Base-by-base conservation (phyloP, 495 filamentous ascomycete species). In the Tuber magnatum region DNA sequence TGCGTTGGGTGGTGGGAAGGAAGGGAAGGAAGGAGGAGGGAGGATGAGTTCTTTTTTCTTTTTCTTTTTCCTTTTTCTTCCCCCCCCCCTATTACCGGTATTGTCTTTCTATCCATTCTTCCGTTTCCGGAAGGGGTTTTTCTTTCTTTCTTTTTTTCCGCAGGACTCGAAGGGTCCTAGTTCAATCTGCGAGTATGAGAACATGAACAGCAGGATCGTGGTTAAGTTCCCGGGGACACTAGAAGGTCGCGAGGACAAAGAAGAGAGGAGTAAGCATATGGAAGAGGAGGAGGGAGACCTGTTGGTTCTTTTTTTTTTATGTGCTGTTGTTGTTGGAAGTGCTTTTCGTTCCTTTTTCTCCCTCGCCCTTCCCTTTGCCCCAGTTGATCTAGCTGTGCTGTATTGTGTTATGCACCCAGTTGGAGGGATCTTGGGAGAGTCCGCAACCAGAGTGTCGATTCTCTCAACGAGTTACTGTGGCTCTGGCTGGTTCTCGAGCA, bases 161-260 rank as follows among this genome's bases (percentile, higher is more conserved):
- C 4, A 35, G 28, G 28, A 35, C 3, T 16, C 16, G 56, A 35
- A 35, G 10, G 28, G 56, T 32, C 14, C 56, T 65, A 18, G 56
- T 12, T 65, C 2, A 0, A 12, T 65, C 28, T 65, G 56, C 56
- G 35, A 35, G 56, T 16, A 16, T 18, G 56, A 65, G 56, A 65
- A 65, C 28, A 65, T 65, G 56, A 28, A 65, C 56, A 65, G 56
- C 28, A 65, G 48, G 56, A 65, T 65, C 56, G 56, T 65, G 56
- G 56, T 65, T 18, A 65, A 35, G 28, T 18, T 12, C 56, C 56
- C 12, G 16, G 51, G 4, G 56, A 65, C 28, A 65, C 56, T 18
- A 35, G 51, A 32, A 61, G 51, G 51, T 61, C n/a, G 51, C 51
- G 51, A 61, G 51, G 51, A 32, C 51, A 61, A 32, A n/a, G 51